phyloP scores from a whole-genome alignment of 2,329 filamentous ascomycete genomes.

The Aspergillus tamarii region DNA sequence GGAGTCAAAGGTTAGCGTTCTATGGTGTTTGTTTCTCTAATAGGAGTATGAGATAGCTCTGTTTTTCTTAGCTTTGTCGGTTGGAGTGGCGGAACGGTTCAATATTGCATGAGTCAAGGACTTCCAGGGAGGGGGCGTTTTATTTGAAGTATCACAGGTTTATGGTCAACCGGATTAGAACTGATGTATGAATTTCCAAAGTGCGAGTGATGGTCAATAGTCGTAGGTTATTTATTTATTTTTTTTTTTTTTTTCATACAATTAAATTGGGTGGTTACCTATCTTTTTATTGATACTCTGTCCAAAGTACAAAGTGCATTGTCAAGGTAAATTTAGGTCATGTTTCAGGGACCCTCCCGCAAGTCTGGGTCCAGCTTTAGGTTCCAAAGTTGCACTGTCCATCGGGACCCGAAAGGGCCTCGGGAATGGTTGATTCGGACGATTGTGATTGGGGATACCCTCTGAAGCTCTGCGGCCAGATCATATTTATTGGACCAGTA shows the following conservation, averaged over 20 bases:
- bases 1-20: conserved; percentile 6
- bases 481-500: background rate
- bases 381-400: background rate
- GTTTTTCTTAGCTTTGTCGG: background rate
- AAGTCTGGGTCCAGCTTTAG: conserved; percentile 11
- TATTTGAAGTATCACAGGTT: conserved; percentile 11
- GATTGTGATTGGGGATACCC: conserved; percentile 2
- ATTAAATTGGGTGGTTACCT: background rate
- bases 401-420: conserved; percentile 12
- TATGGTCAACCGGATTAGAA: conserved; percentile 3
- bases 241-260: background rate
- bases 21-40: conserved; percentile 17
- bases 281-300: background rate
- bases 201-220: background rate
- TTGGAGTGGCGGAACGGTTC: conserved; percentile 2
- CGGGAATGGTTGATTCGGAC: conserved; percentile 11
- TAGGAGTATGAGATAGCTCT: background rate
- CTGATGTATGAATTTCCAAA: conserved; percentile 6
- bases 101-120: conserved; percentile 6
- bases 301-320: background rate
- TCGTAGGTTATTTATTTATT: background rate
- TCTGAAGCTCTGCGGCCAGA: conserved; percentile 7
- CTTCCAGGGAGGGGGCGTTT: conserved; percentile 11
- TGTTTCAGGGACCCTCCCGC: conserved; percentile 27
- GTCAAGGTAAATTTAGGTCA: conserved; percentile 7